Conservation (phyloP, 345 rosid genomes). For the Euphorbia pulcherrima region DNA sequence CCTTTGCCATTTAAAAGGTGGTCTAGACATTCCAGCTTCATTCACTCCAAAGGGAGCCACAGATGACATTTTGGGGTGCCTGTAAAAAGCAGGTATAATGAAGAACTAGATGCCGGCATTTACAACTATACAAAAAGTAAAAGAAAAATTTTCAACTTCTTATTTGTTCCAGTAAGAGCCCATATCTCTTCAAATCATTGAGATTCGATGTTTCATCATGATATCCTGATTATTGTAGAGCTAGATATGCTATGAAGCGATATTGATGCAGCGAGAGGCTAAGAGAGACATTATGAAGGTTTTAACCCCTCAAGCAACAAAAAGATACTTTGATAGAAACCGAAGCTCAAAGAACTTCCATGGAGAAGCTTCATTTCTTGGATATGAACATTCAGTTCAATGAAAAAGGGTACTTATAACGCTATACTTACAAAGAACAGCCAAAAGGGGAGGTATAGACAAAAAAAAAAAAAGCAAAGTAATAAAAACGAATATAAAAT, state of each 20-base stretch:
- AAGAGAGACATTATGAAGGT: too few species aligned
- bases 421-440: too few species aligned
- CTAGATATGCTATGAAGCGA: slow-evolving; percentile 7
- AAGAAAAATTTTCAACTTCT: background rate
- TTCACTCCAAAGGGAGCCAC: slow-evolving; percentile 50
- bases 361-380: too few species aligned
- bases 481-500: too few species aligned
- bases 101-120: background rate
- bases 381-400: too few species aligned
- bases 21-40: slow-evolving; percentile 40
- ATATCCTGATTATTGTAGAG: background rate
- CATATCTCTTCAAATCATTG: background rate
- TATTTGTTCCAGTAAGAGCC: background rate
- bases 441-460: too few species aligned
- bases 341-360: too few species aligned
- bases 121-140: background rate
- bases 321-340: too few species aligned
- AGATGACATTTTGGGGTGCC: slow-evolving; percentile 52
- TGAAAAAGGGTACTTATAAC: too few species aligned
- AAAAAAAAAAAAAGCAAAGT: too few species aligned
- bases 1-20: slow-evolving; percentile 76
- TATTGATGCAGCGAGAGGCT: too few species aligned
- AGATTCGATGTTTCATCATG: background rate
- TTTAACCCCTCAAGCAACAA: too few species aligned
- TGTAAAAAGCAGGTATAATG: slow-evolving; percentile 21